Evolutionary conservation across 768 basidiomycete genomes (phyloP).

Genomic region (Leccinum fibrillosum): DNA sequence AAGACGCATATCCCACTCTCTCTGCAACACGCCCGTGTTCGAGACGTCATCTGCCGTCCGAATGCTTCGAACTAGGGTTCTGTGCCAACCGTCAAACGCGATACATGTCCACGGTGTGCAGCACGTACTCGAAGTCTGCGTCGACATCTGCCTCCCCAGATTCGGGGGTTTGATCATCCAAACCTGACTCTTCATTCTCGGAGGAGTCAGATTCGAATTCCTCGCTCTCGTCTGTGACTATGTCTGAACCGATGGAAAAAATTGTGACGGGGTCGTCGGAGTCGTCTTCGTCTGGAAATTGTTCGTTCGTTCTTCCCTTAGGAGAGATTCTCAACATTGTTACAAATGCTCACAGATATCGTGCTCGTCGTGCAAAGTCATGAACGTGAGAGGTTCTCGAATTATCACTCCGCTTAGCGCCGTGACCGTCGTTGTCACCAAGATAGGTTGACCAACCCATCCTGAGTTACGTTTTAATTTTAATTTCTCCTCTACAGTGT

Average conservation of each 20-base stretch:
- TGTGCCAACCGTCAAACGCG: slow-evolving; percentile 21
- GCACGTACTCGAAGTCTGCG: slow-evolving; percentile 22
- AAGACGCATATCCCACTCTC: slow-evolving; percentile 73
- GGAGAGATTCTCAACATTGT: slow-evolving; percentile 43
- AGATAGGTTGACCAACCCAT: too few species aligned
- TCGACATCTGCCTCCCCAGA: slow-evolving; percentile 14
- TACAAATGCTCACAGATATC: slow-evolving; percentile 16
- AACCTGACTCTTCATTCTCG: slow-evolving; percentile 3
- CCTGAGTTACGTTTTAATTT: too few species aligned
- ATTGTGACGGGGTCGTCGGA: neutral
- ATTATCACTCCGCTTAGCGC: neutral
- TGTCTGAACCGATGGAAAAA: slow-evolving; percentile 9
- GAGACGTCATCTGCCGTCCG: slow-evolving; percentile 42
- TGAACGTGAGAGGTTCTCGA: neutral
- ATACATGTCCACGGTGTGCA: too few species aligned
- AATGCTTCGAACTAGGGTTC: slow-evolving; percentile 68
- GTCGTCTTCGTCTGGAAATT: slow-evolving; percentile 8
- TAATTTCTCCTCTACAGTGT: too few species aligned
- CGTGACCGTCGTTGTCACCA: too few species aligned
- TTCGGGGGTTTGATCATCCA: neutral
- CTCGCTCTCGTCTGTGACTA: slow-evolving; percentile 1
- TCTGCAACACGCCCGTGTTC: slow-evolving; percentile 41
- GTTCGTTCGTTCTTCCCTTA: slow-evolving; percentile 43
- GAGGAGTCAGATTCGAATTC: slow-evolving; percentile 12
- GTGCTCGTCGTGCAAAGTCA: slow-evolving; percentile 13